Conservation (phyloP, 2,329 filamentous ascomycete species). For the Zymoseptoria tritici region DNA sequence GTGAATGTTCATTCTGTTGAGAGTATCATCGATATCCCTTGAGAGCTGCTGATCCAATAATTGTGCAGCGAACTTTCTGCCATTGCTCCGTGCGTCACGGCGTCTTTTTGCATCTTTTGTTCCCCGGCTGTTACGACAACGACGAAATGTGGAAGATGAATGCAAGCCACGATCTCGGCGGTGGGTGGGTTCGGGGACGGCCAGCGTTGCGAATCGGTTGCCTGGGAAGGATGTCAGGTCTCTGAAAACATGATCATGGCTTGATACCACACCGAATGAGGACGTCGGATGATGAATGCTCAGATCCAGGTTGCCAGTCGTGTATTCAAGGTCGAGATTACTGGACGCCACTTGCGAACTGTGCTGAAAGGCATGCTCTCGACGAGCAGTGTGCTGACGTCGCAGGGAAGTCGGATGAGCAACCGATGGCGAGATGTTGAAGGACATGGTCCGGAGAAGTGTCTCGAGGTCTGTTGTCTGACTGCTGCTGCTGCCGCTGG, state of each 20-base stretch:
- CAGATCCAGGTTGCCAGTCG: conserved; percentile 15
- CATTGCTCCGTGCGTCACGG: conserved; percentile 24
- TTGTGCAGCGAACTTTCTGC: conserved; percentile 22
- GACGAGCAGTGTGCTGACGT: conserved; percentile 2
- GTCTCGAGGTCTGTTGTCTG: too few relatives aligned
- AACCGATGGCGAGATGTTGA: too few relatives aligned
- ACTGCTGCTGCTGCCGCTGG: too few relatives aligned
- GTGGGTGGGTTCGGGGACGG: conserved; percentile 7
- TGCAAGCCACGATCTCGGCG: conserved; percentile 11
- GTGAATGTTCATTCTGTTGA: conserved; percentile 17
- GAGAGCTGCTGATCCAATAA: conserved; percentile 26
- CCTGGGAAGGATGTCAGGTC: conserved; percentile 9
- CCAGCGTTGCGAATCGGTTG: conserved; percentile 25
- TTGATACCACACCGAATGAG: conserved; percentile 15
- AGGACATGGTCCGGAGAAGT: too few relatives aligned
- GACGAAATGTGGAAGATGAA: conserved; percentile 11
- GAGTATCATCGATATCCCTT: conserved; percentile 21
- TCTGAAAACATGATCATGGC: neutral
- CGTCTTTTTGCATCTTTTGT: conserved; percentile 27
- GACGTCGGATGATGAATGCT: conserved; percentile 22
- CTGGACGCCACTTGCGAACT: too few relatives aligned
- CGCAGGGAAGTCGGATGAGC: too few relatives aligned
- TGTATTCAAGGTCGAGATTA: conserved; percentile 2
- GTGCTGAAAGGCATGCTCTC: conserved; percentile 6
- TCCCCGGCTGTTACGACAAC: conserved; percentile 22